Evolutionary conservation across 345 rosid species (phyloP).

Genomic region (Arabis alpina): DNA sequence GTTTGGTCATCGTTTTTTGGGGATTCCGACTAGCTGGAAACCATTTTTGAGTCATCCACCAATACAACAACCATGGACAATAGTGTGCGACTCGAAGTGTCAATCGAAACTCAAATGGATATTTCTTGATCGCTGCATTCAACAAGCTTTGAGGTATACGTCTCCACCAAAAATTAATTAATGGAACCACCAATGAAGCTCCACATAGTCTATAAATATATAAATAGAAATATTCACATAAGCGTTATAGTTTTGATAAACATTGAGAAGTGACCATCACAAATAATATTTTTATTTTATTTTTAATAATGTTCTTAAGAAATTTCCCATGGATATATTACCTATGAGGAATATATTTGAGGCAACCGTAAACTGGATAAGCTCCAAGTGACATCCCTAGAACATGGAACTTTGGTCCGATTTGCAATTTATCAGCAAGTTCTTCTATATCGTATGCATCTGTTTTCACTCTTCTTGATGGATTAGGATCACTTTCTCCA

Average conservation of each 20-base stretch:
- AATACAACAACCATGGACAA: conserved; percentile 72
- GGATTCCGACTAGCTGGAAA: conserved; percentile 56
- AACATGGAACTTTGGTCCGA: conserved; percentile 71
- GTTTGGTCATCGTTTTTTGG: conserved; percentile 49
- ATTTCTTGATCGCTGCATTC: conserved; percentile 43
- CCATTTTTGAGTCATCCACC: conserved; percentile 96
- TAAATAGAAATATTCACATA: too few species aligned
- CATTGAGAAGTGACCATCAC: not conserved
- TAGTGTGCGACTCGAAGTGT: conserved; percentile 63
- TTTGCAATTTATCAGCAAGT: conserved; percentile 76
- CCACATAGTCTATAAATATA: conserved; percentile 54
- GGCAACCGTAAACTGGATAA: conserved; percentile 67
- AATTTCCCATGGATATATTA: conserved; percentile 1
- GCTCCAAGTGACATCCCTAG: conserved; percentile 85
- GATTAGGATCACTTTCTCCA: conserved; percentile 88
- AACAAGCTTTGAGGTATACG: conserved; percentile 56
- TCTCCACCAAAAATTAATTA: conserved; percentile 86
- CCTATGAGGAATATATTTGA: conserved; percentile 83
- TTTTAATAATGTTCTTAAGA: not conserved
- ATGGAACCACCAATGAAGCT: conserved; percentile 70
- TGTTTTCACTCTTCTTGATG: conserved; percentile 63
- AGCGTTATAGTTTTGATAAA: not conserved
- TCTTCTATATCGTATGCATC: conserved; percentile 84
- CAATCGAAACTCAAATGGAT: conserved; percentile 48
- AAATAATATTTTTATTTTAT: not conserved